A percentile compares a stretch with the other conserved stretches of the same genome.
Evolutionary conservation across 2,329 filamentous ascomycete genomes (phyloP).

Genomic region (Volutella citrinella): DNA sequence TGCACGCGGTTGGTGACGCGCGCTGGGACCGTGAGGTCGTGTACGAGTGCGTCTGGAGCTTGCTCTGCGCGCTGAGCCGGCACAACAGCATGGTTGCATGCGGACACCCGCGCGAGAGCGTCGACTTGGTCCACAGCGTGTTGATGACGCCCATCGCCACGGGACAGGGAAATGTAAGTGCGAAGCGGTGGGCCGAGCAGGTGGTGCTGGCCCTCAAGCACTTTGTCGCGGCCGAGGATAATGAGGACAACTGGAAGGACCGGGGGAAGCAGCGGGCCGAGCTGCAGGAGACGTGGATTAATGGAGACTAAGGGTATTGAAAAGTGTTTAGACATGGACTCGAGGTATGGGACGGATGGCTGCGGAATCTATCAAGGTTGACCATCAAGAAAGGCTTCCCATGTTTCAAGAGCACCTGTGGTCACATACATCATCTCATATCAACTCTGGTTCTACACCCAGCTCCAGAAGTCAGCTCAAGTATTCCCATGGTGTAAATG

Average conservation of each 20-base stretch:
- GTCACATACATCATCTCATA: no score
- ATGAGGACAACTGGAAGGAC: constrained; percentile 39
- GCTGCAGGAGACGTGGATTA: constrained; percentile 10
- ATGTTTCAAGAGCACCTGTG: no score
- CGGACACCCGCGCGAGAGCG: background rate
- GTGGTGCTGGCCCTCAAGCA: constrained; percentile 49
- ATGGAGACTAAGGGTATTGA: no score
- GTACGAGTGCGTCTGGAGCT: constrained; percentile 51
- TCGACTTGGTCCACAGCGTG: constrained; percentile 36
- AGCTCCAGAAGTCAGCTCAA: no score
- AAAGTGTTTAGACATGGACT: no score
- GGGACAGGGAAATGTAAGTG: constrained; percentile 42
- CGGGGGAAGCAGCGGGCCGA: constrained; percentile 7
- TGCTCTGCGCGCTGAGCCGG: constrained; percentile 46
- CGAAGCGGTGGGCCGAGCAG: constrained; percentile 48
- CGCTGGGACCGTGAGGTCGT: constrained; percentile 51
- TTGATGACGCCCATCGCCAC: constrained; percentile 53
- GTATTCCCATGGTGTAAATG: no score
- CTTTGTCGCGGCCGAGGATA: constrained; percentile 44
- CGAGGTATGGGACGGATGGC: no score
- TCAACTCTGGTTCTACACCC: no score
- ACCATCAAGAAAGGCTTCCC: no score
- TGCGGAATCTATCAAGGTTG: no score
- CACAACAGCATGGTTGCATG: constrained; percentile 36
- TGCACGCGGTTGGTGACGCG: constrained; percentile 43